Base-by-base conservation (phyloP, 768 basidiomycete species). In the Calocybe gangraenosa region DNA sequence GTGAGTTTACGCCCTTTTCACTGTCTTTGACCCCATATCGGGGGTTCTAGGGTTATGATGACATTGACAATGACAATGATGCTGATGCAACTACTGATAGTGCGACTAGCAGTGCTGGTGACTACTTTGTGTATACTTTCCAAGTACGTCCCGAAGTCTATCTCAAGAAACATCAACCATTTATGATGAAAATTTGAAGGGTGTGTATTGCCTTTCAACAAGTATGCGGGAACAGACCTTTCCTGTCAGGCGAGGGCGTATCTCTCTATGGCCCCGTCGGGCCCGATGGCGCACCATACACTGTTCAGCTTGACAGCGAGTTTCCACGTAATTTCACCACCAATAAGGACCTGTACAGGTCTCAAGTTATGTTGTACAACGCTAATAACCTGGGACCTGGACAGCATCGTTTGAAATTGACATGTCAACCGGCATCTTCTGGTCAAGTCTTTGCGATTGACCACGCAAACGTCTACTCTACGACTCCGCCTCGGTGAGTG, bases 201-300 rank as follows among this genome's bases (percentile, higher is more conserved):
- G 21, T 28, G 11, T 14, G 11, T 17, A 15, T 32, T 8, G 19
- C 5, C 20, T 19, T 14, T 32, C 7, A 43, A 19, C 19, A 8
- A 30, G 10, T 9, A n/a, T n/a, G n/a, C n/a, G n/a, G n/a, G n/a
- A n/a, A n/a, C n/a, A n/a, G n/a, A n/a, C n/a, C n/a, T n/a, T n/a
- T n/a, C 13, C 9, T 19, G 7, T 20, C 45, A 70, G 76, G 73
- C 34, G 69, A 70, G 47, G 70, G 65, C 10, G 64, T 78, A n/a
- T 69, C 67, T 0, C 39, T 77, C 6, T 76, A 69, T 40, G 72
- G 75, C 13, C 62, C 74, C 8, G 62, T 69, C 0, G 63, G 68
- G 15, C 65, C 69, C 15, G 44, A 50, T 3, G 62, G 61, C 23
- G 59, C 66, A 17, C 56, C 58, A 3, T 74, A 70, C 46, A 52